Percentiles rank a stretch among this genome's conserved stretches.
These are phyloP conservation scores for Pontederia crassipes DNA, from an alignment of 176 grass and related monocot genomes.

Conservation along the genomic window DNA sequence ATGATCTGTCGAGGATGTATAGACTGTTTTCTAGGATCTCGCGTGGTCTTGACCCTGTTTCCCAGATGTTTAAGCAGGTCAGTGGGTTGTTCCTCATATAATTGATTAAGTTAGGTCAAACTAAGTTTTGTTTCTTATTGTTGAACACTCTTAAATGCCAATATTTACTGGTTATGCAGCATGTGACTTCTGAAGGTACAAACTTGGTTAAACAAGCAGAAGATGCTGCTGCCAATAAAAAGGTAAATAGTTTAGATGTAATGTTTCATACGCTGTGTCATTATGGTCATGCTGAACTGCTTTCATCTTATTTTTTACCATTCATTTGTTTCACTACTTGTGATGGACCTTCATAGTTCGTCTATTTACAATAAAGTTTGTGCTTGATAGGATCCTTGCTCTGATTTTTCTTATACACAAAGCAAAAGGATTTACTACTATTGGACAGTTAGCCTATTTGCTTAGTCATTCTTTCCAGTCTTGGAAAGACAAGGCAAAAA, in stretches of 20 bases:
- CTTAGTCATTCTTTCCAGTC: too few species aligned
- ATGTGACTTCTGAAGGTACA: constrained; percentile 19
- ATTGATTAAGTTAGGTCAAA: background rate
- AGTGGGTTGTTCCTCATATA: background rate
- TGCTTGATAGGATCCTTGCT: too few species aligned
- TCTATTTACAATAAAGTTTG: too few species aligned
- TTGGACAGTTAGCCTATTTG: too few species aligned
- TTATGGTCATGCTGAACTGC: too few species aligned
- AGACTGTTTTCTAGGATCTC: constrained; percentile 21
- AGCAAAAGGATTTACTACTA: too few species aligned
- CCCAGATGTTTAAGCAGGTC: constrained; percentile 20
- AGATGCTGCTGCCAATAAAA: constrained; percentile 8
- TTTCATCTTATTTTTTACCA: too few species aligned
- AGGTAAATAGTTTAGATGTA: background rate
- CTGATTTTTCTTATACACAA: too few species aligned
- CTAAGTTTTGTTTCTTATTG: background rate
- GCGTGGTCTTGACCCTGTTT: constrained; percentile 7
- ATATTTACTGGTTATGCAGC: background rate
- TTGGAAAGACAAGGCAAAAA: too few species aligned
- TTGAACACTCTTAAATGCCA: background rate
- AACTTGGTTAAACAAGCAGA: constrained; percentile 17
- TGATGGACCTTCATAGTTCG: too few species aligned
- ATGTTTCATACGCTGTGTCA: too few species aligned
- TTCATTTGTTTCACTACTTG: too few species aligned
- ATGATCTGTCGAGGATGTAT: constrained; percentile 22